Conservation (phyloP, 192 early-diverging fungal species). For the Lunasporangiospora selenospora region DNA sequence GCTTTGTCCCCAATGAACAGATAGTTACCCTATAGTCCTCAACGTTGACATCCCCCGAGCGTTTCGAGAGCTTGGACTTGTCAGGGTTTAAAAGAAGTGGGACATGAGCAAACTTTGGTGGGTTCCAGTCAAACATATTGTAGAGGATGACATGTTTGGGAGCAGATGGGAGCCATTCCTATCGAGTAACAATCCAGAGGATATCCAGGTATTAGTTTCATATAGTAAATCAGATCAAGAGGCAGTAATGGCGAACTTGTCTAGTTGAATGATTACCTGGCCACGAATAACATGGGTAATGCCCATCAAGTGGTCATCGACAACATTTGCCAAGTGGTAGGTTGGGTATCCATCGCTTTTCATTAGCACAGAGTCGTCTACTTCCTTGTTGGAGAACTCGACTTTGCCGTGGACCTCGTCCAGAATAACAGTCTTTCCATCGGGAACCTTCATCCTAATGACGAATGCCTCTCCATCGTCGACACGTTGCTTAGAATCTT, state of each 20-base stretch:
- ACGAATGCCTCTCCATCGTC: slow-evolving; percentile 64
- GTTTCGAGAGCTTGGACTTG: slow-evolving; percentile 89
- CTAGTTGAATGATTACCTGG: slow-evolving; percentile 53
- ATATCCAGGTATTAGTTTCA: background rate
- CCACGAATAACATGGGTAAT: slow-evolving; percentile 94
- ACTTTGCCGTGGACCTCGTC: slow-evolving; percentile 83
- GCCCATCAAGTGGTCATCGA: slow-evolving; percentile 91
- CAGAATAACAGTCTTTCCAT: slow-evolving; percentile 61
- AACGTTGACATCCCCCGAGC: slow-evolving; percentile 83
- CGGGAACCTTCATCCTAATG: slow-evolving; percentile 74
- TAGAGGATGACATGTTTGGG: slow-evolving; percentile 92
- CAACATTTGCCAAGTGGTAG: slow-evolving; percentile 95
- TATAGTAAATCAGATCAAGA: background rate
- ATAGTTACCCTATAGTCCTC: slow-evolving; percentile 62
- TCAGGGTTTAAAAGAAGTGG: slow-evolving; percentile 86
- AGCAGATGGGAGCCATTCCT: slow-evolving; percentile 94
- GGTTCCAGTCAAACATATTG: slow-evolving; percentile 77
- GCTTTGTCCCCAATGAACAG: too few relatives aligned
- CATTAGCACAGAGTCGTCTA: slow-evolving; percentile 90
- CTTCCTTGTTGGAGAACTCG: slow-evolving; percentile 70
- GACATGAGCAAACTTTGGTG: slow-evolving; percentile 85
- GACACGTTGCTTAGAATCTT: slow-evolving; percentile 72
- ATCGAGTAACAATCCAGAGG: slow-evolving; percentile 11
- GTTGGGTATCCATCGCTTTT: slow-evolving; percentile 95
- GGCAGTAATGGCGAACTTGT: background rate